Conservation (phyloP, 805 yeast genomes). For the Yarrowia divulgata region DNA sequence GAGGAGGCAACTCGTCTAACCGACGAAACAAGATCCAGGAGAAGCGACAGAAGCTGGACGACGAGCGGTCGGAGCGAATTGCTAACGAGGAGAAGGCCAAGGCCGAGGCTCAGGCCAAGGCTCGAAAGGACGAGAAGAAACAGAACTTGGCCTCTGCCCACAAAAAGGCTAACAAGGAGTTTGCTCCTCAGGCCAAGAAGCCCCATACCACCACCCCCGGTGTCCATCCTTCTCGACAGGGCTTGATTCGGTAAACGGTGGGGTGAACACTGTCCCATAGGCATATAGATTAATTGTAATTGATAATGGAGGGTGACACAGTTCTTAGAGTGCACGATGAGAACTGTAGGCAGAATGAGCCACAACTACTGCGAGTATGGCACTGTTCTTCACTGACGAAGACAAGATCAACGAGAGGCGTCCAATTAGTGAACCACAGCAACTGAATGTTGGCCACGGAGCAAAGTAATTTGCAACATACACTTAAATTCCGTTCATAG, state of each 20-base stretch:
- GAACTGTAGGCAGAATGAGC: no score
- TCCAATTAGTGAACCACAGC: no score
- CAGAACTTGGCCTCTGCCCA: slow-evolving; percentile 31
- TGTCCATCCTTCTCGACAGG: slow-evolving; percentile 73
- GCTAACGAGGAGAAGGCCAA: slow-evolving; percentile 54
- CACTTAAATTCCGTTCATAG: no score
- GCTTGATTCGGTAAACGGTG: slow-evolving; percentile 51
- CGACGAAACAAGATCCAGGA: slow-evolving; percentile 68
- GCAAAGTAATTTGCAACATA: no score
- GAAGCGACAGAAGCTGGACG: slow-evolving; percentile 77
- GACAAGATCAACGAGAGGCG: no score
- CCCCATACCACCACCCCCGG: slow-evolving; percentile 21
- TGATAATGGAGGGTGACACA: no score
- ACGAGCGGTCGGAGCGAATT: slow-evolving; percentile 69
- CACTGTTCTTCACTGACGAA: no score
- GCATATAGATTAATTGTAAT: slow-evolving; percentile 16
- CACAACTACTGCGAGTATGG: no score
- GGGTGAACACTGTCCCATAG: neutral
- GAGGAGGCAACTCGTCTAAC: slow-evolving; percentile 87
- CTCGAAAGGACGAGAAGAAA: slow-evolving; percentile 40
- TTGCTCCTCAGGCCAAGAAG: slow-evolving; percentile 27
- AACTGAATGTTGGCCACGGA: no score
- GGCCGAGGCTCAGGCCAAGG: slow-evolving; percentile 33
- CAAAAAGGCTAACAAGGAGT: slow-evolving; percentile 37
- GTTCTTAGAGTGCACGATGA: no score